These are phyloP conservation scores for Oryza australiensis DNA, from an alignment of 176 grass and related monocot genomes.

Conservation along the genomic window DNA sequence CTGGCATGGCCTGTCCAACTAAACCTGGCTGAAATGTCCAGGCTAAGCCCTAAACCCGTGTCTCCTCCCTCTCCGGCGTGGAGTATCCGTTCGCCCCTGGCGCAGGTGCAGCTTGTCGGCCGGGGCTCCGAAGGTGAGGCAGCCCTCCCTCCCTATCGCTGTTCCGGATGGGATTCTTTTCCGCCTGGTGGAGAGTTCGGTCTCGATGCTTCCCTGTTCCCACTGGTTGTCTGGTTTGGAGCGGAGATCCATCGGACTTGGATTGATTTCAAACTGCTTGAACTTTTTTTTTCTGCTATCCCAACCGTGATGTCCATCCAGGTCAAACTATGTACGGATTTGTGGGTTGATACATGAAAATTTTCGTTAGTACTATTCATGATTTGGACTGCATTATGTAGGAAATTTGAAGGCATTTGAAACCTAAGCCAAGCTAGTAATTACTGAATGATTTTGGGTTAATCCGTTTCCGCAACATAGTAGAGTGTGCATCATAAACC, in stretches of 20 bases:
- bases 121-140: not conserved
- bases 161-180: no score
- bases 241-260: not conserved
- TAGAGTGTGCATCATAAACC: not conserved
- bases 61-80: not conserved
- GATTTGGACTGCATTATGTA: not conserved
- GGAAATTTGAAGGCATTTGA: not conserved
- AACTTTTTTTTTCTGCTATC: not conserved
- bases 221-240: not conserved
- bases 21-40: no score
- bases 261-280: not conserved
- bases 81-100: not conserved
- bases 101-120: not conserved
- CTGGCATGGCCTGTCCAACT: no score
- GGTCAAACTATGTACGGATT: not conserved
- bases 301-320: not conserved
- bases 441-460: not conserved
- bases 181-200: not conserved
- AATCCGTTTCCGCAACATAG: not conserved
- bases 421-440: not conserved
- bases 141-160: not conserved
- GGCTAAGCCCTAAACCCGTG: not conserved
- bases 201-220: not conserved
- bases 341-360: not conserved
- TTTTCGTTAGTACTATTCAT: not conserved